Conservation (phyloP, 2,329 filamentous ascomycete genomes). For the Chrysoporthe deuterocubensis region DNA sequence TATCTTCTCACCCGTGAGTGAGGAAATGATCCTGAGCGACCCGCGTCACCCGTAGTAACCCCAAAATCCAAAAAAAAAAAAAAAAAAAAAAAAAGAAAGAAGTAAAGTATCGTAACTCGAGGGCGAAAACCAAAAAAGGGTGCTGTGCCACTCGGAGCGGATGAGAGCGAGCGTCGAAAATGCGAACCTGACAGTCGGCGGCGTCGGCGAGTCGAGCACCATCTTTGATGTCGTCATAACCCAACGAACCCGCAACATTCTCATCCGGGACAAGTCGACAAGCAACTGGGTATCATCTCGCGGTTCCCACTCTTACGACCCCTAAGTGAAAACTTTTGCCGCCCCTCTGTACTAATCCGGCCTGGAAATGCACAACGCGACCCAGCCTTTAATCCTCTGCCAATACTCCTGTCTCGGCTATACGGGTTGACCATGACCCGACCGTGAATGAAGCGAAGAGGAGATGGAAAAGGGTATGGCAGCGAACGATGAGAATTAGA, state of each 20-base stretch:
- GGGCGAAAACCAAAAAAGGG: neutral
- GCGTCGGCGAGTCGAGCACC: constrained; percentile 6
- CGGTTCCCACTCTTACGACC: constrained; percentile 22
- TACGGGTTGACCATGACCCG: constrained; percentile 17
- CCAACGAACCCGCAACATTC: constrained; percentile 12
- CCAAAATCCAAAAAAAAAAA: constrained; percentile 2
- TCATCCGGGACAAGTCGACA: constrained; percentile 19
- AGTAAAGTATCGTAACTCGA: constrained; percentile 3
- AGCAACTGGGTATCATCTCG: constrained; percentile 28
- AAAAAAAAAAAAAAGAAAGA: neutral
- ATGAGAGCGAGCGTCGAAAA: constrained; percentile 6
- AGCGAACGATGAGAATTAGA: constrained; percentile 35
- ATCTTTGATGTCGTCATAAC: constrained; percentile 16
- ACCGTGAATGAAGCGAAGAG: constrained; percentile 9
- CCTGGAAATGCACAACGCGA: constrained; percentile 26
- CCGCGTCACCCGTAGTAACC: neutral
- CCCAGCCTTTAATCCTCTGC: constrained; percentile 8
- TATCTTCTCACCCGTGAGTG: constrained; percentile 2
- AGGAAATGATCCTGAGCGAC: constrained; percentile 5
- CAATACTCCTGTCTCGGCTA: constrained; percentile 25
- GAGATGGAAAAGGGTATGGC: constrained; percentile 19
- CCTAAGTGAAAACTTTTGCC: constrained; percentile 23
- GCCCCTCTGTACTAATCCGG: constrained; percentile 17
- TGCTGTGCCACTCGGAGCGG: neutral
- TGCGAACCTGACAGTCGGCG: constrained; percentile 3